Percentiles rank a stretch among this genome's conserved stretches.
phyloP scores from a whole-genome alignment of 495 filamentous ascomycete species.

The Pseudoneurospora amorphoporcata region DNA sequence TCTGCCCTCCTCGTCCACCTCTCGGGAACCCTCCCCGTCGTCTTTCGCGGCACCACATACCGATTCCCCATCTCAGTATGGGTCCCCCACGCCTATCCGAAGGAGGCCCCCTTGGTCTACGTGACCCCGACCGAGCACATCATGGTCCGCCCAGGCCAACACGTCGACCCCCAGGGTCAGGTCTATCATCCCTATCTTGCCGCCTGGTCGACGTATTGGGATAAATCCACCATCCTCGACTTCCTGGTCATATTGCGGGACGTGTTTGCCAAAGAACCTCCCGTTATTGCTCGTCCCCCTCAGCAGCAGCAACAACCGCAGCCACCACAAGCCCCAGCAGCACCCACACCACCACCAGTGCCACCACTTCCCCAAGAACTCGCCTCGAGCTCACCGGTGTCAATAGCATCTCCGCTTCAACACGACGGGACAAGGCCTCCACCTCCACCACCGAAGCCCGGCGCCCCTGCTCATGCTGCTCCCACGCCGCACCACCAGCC shows the following conservation, averaged over 20 bases:
- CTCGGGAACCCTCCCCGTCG: conserved; percentile 74
- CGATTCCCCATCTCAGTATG: conserved; percentile 87
- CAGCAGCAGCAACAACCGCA: conserved; percentile 45
- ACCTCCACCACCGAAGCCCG: conserved; percentile 35
- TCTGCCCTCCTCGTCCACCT: conserved; percentile 83
- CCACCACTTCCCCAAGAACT: conserved; percentile 31
- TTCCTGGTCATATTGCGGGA: conserved; percentile 75
- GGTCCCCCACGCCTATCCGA: conserved; percentile 90
- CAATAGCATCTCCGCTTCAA: too few relatives aligned
- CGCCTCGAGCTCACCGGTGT: conserved; percentile 11
- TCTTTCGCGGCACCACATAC: conserved; percentile 81
- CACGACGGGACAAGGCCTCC: conserved; percentile 22
- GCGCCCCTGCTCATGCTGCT: conserved; percentile 16
- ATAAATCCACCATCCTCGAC: conserved; percentile 74
- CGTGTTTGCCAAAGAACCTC: conserved; percentile 89
- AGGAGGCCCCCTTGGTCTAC: conserved; percentile 74
- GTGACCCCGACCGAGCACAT: conserved; percentile 83
- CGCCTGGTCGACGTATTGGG: conserved; percentile 80
- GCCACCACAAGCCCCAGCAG: conserved; percentile 9
- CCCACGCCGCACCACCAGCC: conserved; percentile 16
- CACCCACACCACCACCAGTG: conserved; percentile 26
- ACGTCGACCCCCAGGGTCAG: conserved; percentile 88
- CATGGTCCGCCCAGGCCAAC: conserved; percentile 81
- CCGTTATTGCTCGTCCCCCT: conserved; percentile 55
- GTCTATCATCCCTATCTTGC: conserved; percentile 94